Base-by-base conservation (phyloP, 2,329 filamentous ascomycete genomes). In the Penicillium vulpinum region DNA sequence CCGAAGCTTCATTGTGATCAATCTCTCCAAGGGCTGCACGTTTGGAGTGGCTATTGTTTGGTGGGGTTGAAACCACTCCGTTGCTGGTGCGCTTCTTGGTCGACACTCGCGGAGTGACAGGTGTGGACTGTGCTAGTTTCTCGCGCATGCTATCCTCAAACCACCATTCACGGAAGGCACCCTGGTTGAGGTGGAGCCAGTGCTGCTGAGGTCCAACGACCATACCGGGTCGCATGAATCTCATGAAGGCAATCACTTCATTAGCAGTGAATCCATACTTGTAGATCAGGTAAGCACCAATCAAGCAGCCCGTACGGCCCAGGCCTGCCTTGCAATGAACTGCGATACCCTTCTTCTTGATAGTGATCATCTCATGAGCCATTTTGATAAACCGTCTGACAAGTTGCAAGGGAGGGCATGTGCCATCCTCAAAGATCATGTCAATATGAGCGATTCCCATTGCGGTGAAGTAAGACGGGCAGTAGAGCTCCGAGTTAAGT, bases 361-460 rank as follows among this genome's bases (percentile, higher is more conserved):
- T 83, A 0, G 88, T 92, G 70, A 99, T 99, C 77, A 89, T 96
- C 72, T 96, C 90, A 71, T 97, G 94, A 1, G 94, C 92, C 57
- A 99, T 83, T 65, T 91, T 91, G 75, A 99, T 93, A 73, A 99
- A 99, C 72, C 92, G 92, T 65, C 91, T 87, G 28, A 99, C 94
- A n/a, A 92, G 88, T 18, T 85, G 85, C 51, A 99, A 80, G 2
- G 91, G 87, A 22, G 94, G 94, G 74, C 94, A 99, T 4, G 94
- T 99, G 62, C 94, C 94, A 68, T 99, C 94, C 70, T 97, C 94
- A 71, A 99, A 99, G 70, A 99, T 97, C 94, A 99, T 99, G 78
- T 99, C 94, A 39, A 97, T 82, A 73, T 99, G 94, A 68, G 92
- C 88, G 70, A 99, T 97, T 29, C 93, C 93, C 51, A 99, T 82